A percentile compares a stretch with the other conserved stretches of the same genome.
Conservation (phyloP, 129 eudicot species). For the Calendula officinalis region DNA sequence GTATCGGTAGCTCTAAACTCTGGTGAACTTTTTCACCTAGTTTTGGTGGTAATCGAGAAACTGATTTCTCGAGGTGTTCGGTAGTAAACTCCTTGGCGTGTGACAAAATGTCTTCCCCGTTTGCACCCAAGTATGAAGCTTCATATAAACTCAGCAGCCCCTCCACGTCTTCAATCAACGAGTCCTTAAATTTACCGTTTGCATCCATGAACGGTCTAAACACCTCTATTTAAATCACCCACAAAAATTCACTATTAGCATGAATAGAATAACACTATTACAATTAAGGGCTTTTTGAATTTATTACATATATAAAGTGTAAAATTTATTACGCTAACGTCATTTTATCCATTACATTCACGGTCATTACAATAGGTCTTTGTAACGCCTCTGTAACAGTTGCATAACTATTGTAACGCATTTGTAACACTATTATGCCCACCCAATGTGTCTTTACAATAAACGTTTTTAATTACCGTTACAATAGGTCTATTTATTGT, state of each 20-base stretch:
- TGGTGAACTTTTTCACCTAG: conserved; percentile 13
- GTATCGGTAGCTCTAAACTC: conserved; percentile 44
- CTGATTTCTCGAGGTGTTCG: conserved; percentile 26
- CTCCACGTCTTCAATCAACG: conserved; percentile 26
- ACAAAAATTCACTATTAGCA: neutral
- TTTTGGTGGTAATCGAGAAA: conserved; percentile 19
- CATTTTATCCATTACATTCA: no score
- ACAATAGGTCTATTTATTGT: no score
- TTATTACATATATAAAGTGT: no score
- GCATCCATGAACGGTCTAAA: conserved; percentile 37
- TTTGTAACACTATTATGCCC: no score
- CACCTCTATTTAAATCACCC: conserved; percentile 31
- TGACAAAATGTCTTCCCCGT: conserved; percentile 39
- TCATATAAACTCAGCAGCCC: conserved; percentile 58
- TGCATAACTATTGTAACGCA: no score
- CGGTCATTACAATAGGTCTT: no score
- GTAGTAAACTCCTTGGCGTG: conserved; percentile 42
- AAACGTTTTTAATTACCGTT: no score
- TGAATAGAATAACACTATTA: no score
- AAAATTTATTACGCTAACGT: no score
- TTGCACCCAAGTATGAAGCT: conserved; percentile 47
- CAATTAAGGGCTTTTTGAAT: no score
- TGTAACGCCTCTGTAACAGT: no score
- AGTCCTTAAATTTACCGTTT: conserved; percentile 40
- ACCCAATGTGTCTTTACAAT: no score